These are phyloP conservation scores for Strobilomyces confusus DNA, from an alignment of 768 basidiomycete genomes.

Conservation along the genomic window DNA sequence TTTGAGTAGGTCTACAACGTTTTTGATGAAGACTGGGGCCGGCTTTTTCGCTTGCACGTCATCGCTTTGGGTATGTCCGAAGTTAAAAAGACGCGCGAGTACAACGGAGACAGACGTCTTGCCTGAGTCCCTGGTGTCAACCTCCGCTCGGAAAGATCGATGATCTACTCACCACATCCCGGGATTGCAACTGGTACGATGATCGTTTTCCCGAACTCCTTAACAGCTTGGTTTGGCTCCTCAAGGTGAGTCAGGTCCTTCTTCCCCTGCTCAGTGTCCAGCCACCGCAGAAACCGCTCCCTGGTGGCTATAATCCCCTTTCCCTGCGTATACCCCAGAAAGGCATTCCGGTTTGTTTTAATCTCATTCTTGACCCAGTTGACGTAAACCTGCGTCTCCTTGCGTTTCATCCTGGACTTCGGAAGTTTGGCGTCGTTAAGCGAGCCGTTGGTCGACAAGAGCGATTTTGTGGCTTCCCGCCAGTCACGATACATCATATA, in stretches of 20 bases:
- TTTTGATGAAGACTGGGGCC: slow-evolving; percentile 65
- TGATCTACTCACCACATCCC: slow-evolving; percentile 69
- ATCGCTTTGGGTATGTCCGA: slow-evolving; percentile 92
- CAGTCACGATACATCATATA: slow-evolving; percentile 99
- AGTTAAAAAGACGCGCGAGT: slow-evolving; percentile 73
- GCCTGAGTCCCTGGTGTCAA: slow-evolving; percentile 41
- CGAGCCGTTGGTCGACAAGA: slow-evolving; percentile 45
- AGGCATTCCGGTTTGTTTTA: slow-evolving; percentile 50
- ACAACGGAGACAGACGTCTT: slow-evolving; percentile 87
- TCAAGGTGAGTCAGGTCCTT: slow-evolving; percentile 27
- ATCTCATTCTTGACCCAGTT: slow-evolving; percentile 84
- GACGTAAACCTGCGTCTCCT: slow-evolving; percentile 77
- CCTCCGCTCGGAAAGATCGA: neutral
- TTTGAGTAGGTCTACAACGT: slow-evolving; percentile 59
- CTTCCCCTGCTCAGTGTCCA: slow-evolving; percentile 47
- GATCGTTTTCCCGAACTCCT: slow-evolving; percentile 65
- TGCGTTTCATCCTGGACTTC: slow-evolving; percentile 64
- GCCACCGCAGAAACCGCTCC: slow-evolving; percentile 73
- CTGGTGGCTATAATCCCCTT: slow-evolving; percentile 84
- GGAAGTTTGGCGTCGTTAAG: slow-evolving; percentile 41
- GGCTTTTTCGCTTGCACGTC: slow-evolving; percentile 77
- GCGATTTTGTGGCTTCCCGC: slow-evolving; percentile 84
- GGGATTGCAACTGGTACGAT: slow-evolving; percentile 89
- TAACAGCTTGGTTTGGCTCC: slow-evolving; percentile 14
- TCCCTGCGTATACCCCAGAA: slow-evolving; percentile 60